Evolutionary conservation across 495 filamentous ascomycete genomes (phyloP).

Genomic region (Amphirosellinia nigrospora): DNA sequence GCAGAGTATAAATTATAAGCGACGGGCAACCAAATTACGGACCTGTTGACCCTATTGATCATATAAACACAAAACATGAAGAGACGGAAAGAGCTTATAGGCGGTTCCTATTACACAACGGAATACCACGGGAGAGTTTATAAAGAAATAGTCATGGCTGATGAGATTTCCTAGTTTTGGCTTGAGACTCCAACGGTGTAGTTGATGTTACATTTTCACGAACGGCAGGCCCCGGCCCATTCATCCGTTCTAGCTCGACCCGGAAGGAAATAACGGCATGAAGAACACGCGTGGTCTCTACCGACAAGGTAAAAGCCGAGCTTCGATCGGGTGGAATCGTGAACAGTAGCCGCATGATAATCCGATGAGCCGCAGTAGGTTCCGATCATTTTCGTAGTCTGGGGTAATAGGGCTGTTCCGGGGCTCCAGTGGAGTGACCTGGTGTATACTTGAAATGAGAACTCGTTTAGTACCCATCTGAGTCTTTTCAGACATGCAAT

Average conservation of each 20-base stretch:
- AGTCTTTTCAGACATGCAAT: neutral
- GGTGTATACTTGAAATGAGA: conserved; percentile 16
- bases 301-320: conserved; percentile 29
- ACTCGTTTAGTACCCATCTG: conserved; percentile 3
- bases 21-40: neutral
- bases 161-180: neutral
- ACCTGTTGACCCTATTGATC: neutral
- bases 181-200: conserved; percentile 4
- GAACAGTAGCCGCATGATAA: conserved; percentile 24
- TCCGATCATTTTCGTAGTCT: conserved; percentile 30
- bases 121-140: neutral
- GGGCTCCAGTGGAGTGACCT: conserved; percentile 20
- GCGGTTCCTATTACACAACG: neutral
- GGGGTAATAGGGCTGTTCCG: conserved; percentile 26
- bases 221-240: conserved; percentile 11
- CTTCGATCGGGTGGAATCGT: conserved; percentile 31
- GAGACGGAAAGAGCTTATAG: neutral
- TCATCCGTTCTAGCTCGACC: neutral
- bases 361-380: conserved; percentile 27
- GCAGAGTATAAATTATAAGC: neutral
- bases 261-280: conserved; percentile 10
- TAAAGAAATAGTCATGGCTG: neutral
- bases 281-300: conserved; percentile 9
- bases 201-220: conserved; percentile 15
- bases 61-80: neutral